phyloP scores from a whole-genome alignment of 1,284 basidiomycete genomes.

The Athelia sp. region DNA sequence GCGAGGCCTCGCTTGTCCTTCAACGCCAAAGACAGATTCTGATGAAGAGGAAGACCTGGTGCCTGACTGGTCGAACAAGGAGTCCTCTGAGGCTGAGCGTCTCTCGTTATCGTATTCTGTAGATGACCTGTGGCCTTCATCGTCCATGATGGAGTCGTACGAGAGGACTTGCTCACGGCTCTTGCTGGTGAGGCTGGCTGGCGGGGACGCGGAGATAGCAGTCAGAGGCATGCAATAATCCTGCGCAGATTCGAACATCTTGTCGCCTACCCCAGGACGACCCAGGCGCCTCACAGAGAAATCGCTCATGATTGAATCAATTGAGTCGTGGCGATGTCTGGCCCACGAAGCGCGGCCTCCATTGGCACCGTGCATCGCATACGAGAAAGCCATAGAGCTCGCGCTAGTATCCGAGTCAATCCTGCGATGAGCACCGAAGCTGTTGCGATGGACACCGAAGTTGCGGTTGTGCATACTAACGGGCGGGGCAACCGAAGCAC shows the following conservation, averaged over 20 bases:
- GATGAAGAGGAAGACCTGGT: constrained; percentile 44
- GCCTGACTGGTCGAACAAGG: constrained; percentile 62
- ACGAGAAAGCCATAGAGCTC: constrained; percentile 50
- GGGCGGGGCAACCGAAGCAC: constrained; percentile 53
- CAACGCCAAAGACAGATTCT: constrained; percentile 61
- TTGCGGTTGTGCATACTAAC: constrained; percentile 68
- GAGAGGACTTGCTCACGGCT: constrained; percentile 31
- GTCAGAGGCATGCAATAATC: constrained; percentile 56
- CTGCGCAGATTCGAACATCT: constrained; percentile 75
- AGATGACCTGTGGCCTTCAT: constrained; percentile 6
- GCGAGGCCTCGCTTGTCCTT: constrained; percentile 31
- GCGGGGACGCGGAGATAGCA: constrained; percentile 67
- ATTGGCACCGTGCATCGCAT: constrained; percentile 44
- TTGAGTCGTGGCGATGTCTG: constrained; percentile 56
- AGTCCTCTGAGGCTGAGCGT: constrained; percentile 44
- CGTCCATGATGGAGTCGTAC: constrained; percentile 63
- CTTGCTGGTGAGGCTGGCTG: constrained; percentile 34
- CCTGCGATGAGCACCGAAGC: constrained; percentile 39
- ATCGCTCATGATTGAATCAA: constrained; percentile 64
- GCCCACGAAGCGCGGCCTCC: constrained; percentile 59
- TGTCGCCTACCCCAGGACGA: constrained; percentile 78
- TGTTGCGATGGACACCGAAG: constrained; percentile 39
- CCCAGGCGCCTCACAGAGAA: constrained; percentile 53
- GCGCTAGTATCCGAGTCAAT: constrained; percentile 48
- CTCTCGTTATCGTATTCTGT: constrained; percentile 18